Evolutionary conservation across 2,329 filamentous ascomycete species (phyloP), one percentile per base, ranked within the genome.

Genomic region (Hortaea werneckii): DNA sequence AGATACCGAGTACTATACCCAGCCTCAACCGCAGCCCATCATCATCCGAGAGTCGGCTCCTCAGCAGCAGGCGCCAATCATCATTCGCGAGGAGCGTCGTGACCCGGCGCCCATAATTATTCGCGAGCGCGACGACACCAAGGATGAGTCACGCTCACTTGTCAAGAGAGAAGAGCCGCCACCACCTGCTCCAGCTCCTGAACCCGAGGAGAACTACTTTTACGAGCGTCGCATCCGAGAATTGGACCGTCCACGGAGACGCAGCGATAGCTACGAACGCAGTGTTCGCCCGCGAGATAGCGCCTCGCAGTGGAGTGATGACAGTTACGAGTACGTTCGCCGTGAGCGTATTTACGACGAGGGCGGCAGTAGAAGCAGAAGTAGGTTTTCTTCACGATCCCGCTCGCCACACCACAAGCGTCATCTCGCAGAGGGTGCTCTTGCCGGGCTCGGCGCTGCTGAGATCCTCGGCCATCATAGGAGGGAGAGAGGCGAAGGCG

Each of bases 371-470:
- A 44, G 53, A 44, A 20, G 20, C 20, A 9, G 32, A n/a, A 35
- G 32, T 35, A 35, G 32, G 4, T n/a, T 9, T n/a, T 35, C 32
- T 9, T 28, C 40, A 13, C 41, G 48, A 11, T 43, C 46, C 9
- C 42, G 43, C 12, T 55, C 54, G 37, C 70, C 71, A 12, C 71
- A 78, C 50, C 74, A 74, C 52, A 64, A 64, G 42, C 75, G 76
- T 29, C 76, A 81, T 56, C 62, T 82, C 39, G 78, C 78, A n/a
- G 78, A 79, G 55, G 79, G 79, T 40, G 76, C 77, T 27, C 62
- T 80, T 43, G 76, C 75, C 37, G 79, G 78, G 40, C 67, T 78
- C 39, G 79, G 76, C 50, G 79, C 77, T 37, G 78, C 77, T 34
- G 77, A 80, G 52, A 64, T 82, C 32, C 53, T 82, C 12, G 71